These are phyloP conservation scores for Tetrahymena thermophila DNA, from an alignment of 73 alveolate species.

Conservation along the genomic window DNA sequence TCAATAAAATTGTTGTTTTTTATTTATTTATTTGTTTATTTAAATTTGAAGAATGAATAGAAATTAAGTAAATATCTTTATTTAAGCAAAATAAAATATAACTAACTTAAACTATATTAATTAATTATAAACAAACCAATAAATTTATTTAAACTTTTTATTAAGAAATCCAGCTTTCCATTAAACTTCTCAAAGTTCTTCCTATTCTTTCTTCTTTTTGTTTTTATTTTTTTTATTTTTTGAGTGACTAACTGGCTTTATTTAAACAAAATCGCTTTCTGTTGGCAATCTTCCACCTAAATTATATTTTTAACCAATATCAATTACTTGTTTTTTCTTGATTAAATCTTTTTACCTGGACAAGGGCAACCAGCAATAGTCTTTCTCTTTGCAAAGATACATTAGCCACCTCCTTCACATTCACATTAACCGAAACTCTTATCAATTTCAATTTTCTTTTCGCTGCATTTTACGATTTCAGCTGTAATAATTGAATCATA, in stretches of 20 bases:
- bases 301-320: not conserved
- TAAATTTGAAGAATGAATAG: not conserved
- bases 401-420: not conserved
- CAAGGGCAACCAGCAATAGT: not conserved
- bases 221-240: not conserved
- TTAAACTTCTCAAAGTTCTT: not conserved
- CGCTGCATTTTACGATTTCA: not conserved
- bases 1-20: not conserved
- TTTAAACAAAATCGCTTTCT: not conserved
- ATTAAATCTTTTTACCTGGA: not conserved
- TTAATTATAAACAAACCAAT: not conserved
- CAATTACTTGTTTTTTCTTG: not conserved
- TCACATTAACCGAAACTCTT: not conserved
- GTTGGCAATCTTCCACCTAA: not conserved
- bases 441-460: not conserved
- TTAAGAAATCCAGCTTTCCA: no score
- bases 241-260: not conserved
- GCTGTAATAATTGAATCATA: not conserved
- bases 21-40: no score
- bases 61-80: not conserved
- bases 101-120: not conserved
- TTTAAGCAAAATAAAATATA: not conserved
- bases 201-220: not conserved
- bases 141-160: no score
- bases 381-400: not conserved